phyloP scores from a whole-genome alignment of 2,329 filamentous ascomycete species.

The Zasmidium citrigriseum region DNA sequence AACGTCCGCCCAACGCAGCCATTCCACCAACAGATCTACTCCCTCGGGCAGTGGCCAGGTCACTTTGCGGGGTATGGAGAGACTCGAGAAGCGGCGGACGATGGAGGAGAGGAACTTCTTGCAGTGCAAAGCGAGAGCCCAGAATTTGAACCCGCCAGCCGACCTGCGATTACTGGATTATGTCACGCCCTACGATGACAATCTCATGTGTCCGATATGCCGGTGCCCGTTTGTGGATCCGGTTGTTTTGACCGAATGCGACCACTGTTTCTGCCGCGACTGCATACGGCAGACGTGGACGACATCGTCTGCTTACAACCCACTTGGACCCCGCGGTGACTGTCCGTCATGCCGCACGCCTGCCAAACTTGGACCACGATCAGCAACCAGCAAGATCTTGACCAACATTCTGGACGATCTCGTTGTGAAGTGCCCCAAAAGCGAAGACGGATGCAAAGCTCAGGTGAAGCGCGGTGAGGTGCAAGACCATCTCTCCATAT shows the following conservation, averaged over 20 bases:
- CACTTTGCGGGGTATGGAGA: conserved; percentile 28
- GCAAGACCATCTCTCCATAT: conserved; percentile 60
- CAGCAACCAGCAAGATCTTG: conserved; percentile 52
- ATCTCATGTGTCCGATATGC: conserved; percentile 66
- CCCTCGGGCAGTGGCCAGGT: conserved; percentile 3
- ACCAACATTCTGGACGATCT: conserved; percentile 64
- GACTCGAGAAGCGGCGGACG: conserved; percentile 33
- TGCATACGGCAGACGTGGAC: conserved; percentile 56
- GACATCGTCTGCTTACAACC: conserved; percentile 34
- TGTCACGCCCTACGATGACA: conserved; percentile 56
- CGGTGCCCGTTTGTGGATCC: conserved; percentile 63
- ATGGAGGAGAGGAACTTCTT: conserved; percentile 36
- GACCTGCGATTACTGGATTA: conserved; percentile 62
- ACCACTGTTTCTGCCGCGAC: conserved; percentile 64
- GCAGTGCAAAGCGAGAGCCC: conserved; percentile 26
- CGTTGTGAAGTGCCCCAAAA: conserved; percentile 59
- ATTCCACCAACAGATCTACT: conserved; percentile 11
- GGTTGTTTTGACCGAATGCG: conserved; percentile 57
- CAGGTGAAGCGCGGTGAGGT: conserved; percentile 58
- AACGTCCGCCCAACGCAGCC: conserved; percentile 12
- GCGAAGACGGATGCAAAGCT: conserved; percentile 55
- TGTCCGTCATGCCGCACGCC: conserved; percentile 60
- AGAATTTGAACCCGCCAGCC: conserved; percentile 39
- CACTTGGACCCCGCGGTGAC: conserved; percentile 35
- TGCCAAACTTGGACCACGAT: conserved; percentile 39